A percentile compares a stretch with the other conserved stretches of the same genome.
phyloP scores from a whole-genome alignment of 129 eudicot genomes.

The Dittrichia graveolens region DNA sequence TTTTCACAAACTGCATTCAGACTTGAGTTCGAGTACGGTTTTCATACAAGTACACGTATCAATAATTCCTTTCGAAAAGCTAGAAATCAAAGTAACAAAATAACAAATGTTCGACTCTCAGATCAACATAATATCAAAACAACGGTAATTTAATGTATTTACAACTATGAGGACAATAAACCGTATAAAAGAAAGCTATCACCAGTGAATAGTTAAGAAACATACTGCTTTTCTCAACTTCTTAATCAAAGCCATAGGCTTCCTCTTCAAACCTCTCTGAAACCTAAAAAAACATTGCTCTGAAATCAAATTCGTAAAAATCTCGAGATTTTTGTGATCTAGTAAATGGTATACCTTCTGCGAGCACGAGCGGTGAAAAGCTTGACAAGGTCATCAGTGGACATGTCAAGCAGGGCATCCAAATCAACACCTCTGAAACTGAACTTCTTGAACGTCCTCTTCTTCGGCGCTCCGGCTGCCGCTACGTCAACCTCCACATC shows the following conservation, averaged over 20 bases:
- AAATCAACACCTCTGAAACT: constrained; percentile 85
- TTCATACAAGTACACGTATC: too few relatives aligned
- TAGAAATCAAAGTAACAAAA: too few relatives aligned
- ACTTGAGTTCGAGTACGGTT: too few relatives aligned
- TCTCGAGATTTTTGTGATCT: too few relatives aligned
- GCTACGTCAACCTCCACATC: constrained; percentile 68
- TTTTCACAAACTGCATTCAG: too few relatives aligned
- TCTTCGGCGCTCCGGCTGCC: constrained; percentile 73
- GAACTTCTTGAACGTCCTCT: constrained; percentile 96
- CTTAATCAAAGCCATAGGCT: constrained; percentile 96
- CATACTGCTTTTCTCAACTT: constrained; percentile 88
- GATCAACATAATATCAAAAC: too few relatives aligned
- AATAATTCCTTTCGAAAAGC: too few relatives aligned
- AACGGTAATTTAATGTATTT: too few relatives aligned
- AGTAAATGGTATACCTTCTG: constrained; percentile 50
- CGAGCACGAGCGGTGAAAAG: constrained; percentile 81
- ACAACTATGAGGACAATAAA: not conserved
- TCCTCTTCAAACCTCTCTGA: constrained; percentile 88
- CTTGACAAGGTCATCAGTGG: constrained; percentile 83
- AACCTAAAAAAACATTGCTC: constrained; percentile 43
- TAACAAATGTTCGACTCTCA: too few relatives aligned
- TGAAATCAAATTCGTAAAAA: not conserved
- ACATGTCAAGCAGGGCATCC: constrained; percentile 86
- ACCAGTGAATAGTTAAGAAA: not conserved
- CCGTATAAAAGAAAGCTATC: not conserved